phyloP scores from a whole-genome alignment of 768 basidiomycete genomes.

The Collybia sp. region DNA sequence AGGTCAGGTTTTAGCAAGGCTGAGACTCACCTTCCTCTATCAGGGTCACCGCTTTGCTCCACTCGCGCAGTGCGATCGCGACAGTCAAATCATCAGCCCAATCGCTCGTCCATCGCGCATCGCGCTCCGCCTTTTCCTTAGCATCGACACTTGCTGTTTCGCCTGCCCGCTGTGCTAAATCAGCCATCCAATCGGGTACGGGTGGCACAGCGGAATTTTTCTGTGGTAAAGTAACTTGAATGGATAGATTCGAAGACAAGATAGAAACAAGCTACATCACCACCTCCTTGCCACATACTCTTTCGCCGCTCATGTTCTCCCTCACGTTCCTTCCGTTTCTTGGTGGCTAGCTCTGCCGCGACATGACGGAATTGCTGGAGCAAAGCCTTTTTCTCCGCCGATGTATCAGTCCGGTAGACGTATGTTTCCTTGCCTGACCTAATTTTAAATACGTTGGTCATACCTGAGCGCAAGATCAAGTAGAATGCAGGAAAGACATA shows the following conservation, averaged over 20 bases:
- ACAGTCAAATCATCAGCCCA: slow-evolving; percentile 91
- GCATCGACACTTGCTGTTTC: slow-evolving; percentile 42
- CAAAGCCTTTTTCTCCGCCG: slow-evolving; percentile 82
- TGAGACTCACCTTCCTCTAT: slow-evolving; percentile 71
- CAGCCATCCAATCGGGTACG: slow-evolving; percentile 74
- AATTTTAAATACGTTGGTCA: slow-evolving; percentile 98
- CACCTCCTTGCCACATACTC: slow-evolving; percentile 59
- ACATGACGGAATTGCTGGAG: slow-evolving; percentile 86
- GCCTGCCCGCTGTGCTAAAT: slow-evolving; percentile 56
- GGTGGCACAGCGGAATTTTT: slow-evolving; percentile 37
- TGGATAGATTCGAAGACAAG: neutral
- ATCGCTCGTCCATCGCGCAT: slow-evolving; percentile 84
- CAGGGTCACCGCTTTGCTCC: slow-evolving; percentile 81
- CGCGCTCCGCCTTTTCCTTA: slow-evolving; percentile 75
- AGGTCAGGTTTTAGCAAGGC: neutral
- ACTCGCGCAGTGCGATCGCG: slow-evolving; percentile 83
- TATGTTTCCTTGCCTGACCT: slow-evolving; percentile 90
- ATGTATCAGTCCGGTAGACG: slow-evolving; percentile 83
- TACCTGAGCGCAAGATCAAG: slow-evolving; percentile 30
- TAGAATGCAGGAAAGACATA: neutral
- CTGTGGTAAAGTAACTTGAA: slow-evolving; percentile 7
- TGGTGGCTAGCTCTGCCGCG: slow-evolving; percentile 85
- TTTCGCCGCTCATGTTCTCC: slow-evolving; percentile 89
- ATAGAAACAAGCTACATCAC: slow-evolving; percentile 22
- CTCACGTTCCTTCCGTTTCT: slow-evolving; percentile 90